phyloP scores from a whole-genome alignment of 2,329 filamentous ascomycete species.

The Zymoseptoria passerinii region DNA sequence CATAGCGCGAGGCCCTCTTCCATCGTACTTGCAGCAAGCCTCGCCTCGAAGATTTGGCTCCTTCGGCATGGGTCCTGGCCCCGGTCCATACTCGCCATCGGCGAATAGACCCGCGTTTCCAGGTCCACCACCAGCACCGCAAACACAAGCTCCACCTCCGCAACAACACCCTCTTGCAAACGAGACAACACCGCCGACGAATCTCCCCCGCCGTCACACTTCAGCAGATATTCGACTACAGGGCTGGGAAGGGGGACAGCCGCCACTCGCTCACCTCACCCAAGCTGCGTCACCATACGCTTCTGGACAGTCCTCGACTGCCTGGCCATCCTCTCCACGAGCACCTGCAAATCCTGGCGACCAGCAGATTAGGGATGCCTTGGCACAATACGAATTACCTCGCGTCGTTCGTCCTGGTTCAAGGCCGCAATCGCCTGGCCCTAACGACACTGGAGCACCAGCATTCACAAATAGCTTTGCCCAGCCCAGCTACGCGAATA shows the following conservation, averaged over 20 bases:
- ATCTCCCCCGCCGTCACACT: slow-evolving; percentile 76
- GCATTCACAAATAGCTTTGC: slow-evolving; percentile 42
- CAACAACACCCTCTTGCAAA: slow-evolving; percentile 55
- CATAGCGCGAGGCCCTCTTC: slow-evolving; percentile 68
- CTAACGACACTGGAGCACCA: slow-evolving; percentile 31
- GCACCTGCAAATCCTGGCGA: slow-evolving; percentile 43
- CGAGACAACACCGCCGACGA: slow-evolving; percentile 52
- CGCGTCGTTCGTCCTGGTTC: slow-evolving; percentile 37
- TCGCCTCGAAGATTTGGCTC: slow-evolving; percentile 80
- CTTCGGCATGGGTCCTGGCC: slow-evolving; percentile 54
- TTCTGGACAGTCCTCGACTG: slow-evolving; percentile 52
- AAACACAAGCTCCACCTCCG: slow-evolving; percentile 46
- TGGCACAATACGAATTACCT: slow-evolving; percentile 57
- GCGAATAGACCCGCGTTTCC: slow-evolving; percentile 55
- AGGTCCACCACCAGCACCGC: slow-evolving; percentile 52
- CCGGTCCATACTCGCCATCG: slow-evolving; percentile 59
- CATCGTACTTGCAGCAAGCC: slow-evolving; percentile 65
- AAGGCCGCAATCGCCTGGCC: slow-evolving; percentile 38
- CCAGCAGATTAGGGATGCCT: slow-evolving; percentile 54
- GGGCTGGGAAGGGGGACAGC: slow-evolving; percentile 65
- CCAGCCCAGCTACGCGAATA: slow-evolving; percentile 43
- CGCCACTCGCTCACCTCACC: slow-evolving; percentile 38
- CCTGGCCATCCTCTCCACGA: slow-evolving; percentile 60
- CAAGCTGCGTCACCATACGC: slow-evolving; percentile 54
- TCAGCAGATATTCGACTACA: slow-evolving; percentile 81